phyloP scores from a whole-genome alignment of 352 stramenopile species.

The Globisporangium yorkense region DNA sequence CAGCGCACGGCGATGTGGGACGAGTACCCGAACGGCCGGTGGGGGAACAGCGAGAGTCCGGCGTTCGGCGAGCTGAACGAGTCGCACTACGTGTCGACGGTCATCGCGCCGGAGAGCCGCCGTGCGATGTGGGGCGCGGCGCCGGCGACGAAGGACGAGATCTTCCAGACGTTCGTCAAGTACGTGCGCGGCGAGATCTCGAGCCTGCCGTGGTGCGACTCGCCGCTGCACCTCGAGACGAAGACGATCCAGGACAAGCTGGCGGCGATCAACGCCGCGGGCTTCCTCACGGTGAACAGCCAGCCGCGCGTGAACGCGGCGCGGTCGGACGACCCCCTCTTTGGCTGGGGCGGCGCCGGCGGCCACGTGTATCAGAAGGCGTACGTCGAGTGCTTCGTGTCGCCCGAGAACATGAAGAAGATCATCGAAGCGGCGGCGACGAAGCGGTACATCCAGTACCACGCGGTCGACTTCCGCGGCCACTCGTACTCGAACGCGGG shows the following conservation, averaged over 20 bases:
- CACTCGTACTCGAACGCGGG: slow-evolving; percentile 88
- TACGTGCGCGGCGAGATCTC: slow-evolving; percentile 96
- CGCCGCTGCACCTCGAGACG: slow-evolving; percentile 92
- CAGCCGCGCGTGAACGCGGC: slow-evolving; percentile 90
- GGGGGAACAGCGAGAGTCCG: slow-evolving; percentile 93
- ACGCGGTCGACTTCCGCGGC: slow-evolving; percentile 87
- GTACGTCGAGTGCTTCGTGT: slow-evolving; percentile 99
- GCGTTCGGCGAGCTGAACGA: slow-evolving; percentile 96
- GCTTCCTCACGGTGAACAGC: slow-evolving; percentile 97
- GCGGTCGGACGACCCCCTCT: slow-evolving; percentile 87
- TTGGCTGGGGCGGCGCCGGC: slow-evolving; percentile 95
- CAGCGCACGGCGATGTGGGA: slow-evolving; percentile 97
- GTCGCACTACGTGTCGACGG: slow-evolving; percentile 90
- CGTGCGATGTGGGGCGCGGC: slow-evolving; percentile 94
- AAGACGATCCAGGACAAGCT: slow-evolving; percentile 82
- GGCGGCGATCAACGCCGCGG: slow-evolving; percentile 60
- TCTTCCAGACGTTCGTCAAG: slow-evolving; percentile 94
- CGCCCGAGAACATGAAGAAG: slow-evolving; percentile 88
- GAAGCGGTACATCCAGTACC: slow-evolving; percentile 87
- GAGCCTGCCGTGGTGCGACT: slow-evolving; percentile 97
- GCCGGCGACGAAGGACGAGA: slow-evolving; percentile 84
- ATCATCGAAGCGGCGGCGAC: slow-evolving; percentile 83
- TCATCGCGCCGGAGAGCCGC: slow-evolving; percentile 51
- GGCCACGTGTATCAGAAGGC: slow-evolving; percentile 98
- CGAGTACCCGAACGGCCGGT: slow-evolving; percentile 96